A percentile compares a stretch with the other conserved stretches of the same genome.
Evolutionary conservation across 805 yeast species (phyloP).

Genomic region (Maudiozyma serrabonitensis): DNA sequence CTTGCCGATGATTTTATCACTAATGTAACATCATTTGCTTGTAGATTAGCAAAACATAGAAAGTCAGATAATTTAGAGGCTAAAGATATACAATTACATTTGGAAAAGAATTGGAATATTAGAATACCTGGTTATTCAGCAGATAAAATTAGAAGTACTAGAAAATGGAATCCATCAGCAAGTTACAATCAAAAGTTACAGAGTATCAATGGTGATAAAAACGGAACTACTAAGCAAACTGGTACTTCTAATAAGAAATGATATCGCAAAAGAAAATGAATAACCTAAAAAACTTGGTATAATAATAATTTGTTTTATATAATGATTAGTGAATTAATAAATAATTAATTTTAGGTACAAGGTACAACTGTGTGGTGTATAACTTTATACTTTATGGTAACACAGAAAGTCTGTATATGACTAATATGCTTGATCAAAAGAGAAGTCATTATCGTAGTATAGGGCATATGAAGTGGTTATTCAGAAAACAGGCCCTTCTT

Average conservation of each 20-base stretch:
- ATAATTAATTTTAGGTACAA: no score
- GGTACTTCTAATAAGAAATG: neutral
- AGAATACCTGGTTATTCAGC: conserved; percentile 87
- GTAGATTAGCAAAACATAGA: conserved; percentile 90
- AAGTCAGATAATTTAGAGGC: conserved; percentile 80
- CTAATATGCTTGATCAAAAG: no score
- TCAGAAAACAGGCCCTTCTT: no score
- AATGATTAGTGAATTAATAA: no score
- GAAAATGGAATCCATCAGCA: conserved; percentile 60
- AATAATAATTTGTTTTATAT: no score
- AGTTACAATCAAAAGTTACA: conserved; percentile 57
- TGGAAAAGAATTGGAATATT: conserved; percentile 91
- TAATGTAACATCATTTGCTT: conserved; percentile 86
- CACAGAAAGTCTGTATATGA: no score
- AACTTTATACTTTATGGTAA: no score
- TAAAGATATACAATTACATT: conserved; percentile 81
- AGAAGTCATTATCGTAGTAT: no score
- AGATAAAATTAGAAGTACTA: conserved; percentile 75
- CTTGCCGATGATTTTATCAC: conserved; percentile 92
- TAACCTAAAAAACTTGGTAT: no score
- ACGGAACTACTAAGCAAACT: conserved; percentile 3
- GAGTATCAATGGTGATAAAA: conserved; percentile 29
- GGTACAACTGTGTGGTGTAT: no score
- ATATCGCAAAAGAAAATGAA: no score
- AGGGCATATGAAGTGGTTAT: no score